Base-by-base conservation (phyloP, 2,329 filamentous ascomycete genomes). In the Mycosphaerella arachidis region DNA sequence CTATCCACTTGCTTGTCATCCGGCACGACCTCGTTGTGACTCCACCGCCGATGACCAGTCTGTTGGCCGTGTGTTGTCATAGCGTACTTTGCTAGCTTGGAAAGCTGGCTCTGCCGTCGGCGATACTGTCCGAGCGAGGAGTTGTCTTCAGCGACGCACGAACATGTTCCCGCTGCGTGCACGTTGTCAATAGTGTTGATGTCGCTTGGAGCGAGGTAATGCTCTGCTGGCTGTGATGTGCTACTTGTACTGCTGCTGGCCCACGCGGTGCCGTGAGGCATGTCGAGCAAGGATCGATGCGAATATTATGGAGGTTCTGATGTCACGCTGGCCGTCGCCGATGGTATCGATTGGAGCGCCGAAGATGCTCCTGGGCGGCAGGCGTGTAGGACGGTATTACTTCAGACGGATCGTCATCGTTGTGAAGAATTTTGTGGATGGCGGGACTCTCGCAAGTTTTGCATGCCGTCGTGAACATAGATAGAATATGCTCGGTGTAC, bases 71-170 rank as follows among this genome's bases (percentile, higher is more conserved):
- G 72, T 57, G 67, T 60, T 48, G 67, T 63, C 66, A 73, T 73
- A 43, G 64, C 67, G 56, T 65, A 61, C 56, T 68, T 70, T 29
- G 67, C 70, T 55, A 72, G 63, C 50, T 60, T 63, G 7, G 66
- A 68, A 48, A 71, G 72, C 56, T 71, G 66, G 53, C 68, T 71
- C 53, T 74, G 72, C 45, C 73, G 65, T 13, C 71, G 67, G 30
- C 71, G 71, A 55, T 66, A 71, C 45, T 64, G 62, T 46, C 71
- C 70, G 16, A 72, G 64, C 20, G 57, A 53, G n/a, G 67, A 67
- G 52, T 66, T 64, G 56, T 72, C 70, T 30, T 67, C 66, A 48
- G 63, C 60, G 27, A 67, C 64, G 56, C 71, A 72, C 10, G 68
- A 65, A 57, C 71, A 72, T 43, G 59, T 68, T 45, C 70, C 68